A percentile compares a stretch with the other conserved stretches of the same genome.
Evolutionary conservation across 1,284 basidiomycete species (phyloP).

Genomic region (Vanrija humicola): DNA sequence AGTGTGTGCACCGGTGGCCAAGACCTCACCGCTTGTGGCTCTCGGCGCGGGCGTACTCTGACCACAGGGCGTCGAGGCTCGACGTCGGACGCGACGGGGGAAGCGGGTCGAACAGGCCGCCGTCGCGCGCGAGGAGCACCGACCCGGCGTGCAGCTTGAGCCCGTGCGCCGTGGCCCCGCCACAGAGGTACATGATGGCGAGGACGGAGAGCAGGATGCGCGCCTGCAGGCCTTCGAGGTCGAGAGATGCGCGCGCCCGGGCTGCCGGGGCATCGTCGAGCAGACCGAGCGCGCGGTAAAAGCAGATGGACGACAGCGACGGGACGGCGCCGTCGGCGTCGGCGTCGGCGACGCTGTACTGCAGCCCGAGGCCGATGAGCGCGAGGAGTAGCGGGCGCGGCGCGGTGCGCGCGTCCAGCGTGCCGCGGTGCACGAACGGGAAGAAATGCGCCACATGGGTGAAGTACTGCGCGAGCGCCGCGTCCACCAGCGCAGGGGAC

Average conservation of each 20-base stretch:
- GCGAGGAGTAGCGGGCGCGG: slow-evolving; percentile 13
- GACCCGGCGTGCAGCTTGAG: slow-evolving; percentile 16
- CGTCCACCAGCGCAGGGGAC: neutral
- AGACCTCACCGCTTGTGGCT: slow-evolving; percentile 22
- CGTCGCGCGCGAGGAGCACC: slow-evolving; percentile 16
- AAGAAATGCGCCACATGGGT: slow-evolving; percentile 15
- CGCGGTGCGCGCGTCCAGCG: slow-evolving; percentile 9
- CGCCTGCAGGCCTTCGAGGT: slow-evolving; percentile 19
- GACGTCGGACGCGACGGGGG: slow-evolving; percentile 1
- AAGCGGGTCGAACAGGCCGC: slow-evolving; percentile 21
- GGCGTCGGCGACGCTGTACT: slow-evolving; percentile 15
- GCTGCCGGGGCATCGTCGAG: slow-evolving; percentile 6
- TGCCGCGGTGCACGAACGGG: slow-evolving; percentile 21
- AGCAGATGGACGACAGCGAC: slow-evolving; percentile 3
- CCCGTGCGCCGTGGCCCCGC: slow-evolving; percentile 14
- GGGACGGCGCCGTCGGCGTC: neutral
- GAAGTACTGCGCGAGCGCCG: slow-evolving; percentile 24
- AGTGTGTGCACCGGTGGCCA: neutral
- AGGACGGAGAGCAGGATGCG: slow-evolving; percentile 12
- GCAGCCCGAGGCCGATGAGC: slow-evolving; percentile 14
- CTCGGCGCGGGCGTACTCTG: slow-evolving; percentile 18
- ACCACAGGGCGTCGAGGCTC: slow-evolving; percentile 21
- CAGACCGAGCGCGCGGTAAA: slow-evolving; percentile 6
- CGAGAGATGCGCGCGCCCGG: too few species aligned
- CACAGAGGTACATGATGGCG: slow-evolving; percentile 19